Evolutionary conservation across 306 rosid genomes (phyloP).

Genomic region (Sicyos edulis): DNA sequence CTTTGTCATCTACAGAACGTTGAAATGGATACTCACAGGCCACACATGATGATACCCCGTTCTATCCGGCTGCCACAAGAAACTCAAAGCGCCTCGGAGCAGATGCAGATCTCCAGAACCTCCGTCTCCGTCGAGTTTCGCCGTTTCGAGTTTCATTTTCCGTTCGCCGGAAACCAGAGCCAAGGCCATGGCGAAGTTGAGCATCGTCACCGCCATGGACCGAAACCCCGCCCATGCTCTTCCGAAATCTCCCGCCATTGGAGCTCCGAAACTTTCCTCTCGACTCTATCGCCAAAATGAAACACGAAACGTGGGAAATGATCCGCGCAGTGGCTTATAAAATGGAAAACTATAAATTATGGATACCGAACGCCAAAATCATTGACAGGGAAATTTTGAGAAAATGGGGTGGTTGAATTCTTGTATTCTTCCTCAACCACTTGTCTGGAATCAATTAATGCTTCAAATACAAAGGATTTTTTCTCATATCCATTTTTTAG

Average conservation of each 20-base stretch:
- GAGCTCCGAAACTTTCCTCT: neutral
- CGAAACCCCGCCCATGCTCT: constrained; percentile 34
- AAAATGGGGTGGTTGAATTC: neutral
- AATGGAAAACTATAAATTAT: neutral
- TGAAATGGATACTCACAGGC: constrained; percentile 47
- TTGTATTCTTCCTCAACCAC: neutral
- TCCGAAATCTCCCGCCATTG: constrained; percentile 31
- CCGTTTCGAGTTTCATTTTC: constrained; percentile 33
- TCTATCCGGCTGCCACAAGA: constrained; percentile 58
- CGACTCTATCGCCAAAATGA: neutral
- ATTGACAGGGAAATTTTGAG: neutral
- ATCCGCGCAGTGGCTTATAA: neutral
- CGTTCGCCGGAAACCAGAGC: constrained; percentile 58
- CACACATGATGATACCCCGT: constrained; percentile 65
- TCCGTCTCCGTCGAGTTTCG: constrained; percentile 29
- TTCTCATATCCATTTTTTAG: neutral
- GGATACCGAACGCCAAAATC: neutral
- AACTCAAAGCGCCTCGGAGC: constrained; percentile 42
- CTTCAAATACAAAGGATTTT: neutral
- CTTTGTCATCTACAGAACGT: neutral
- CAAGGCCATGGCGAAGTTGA: constrained; percentile 32
- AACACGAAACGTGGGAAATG: neutral
- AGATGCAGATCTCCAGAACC: constrained; percentile 23
- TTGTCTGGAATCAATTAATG: neutral
- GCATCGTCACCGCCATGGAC: constrained; percentile 36